These are phyloP conservation scores for Globisporangium spinosum DNA, from an alignment of 352 stramenopile species.

Conservation along the genomic window DNA sequence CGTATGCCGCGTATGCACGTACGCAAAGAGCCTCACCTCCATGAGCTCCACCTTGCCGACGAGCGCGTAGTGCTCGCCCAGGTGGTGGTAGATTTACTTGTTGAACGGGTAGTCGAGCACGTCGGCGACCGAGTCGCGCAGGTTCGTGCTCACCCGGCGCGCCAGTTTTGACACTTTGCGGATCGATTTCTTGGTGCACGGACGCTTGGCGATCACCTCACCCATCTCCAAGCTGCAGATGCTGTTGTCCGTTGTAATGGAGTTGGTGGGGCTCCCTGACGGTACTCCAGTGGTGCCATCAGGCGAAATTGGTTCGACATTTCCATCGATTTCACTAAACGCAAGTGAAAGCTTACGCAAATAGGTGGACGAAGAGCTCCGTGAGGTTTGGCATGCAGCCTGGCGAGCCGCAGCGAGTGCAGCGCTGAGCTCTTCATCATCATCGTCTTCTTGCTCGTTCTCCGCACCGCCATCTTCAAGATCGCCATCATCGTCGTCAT, in stretches of 20 bases:
- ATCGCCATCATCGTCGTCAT: conserved; percentile 20
- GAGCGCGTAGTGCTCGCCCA: conserved; percentile 55
- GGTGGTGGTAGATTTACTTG: conserved; percentile 53
- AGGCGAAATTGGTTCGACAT: neutral
- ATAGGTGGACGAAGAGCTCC: neutral
- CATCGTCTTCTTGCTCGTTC: conserved; percentile 30
- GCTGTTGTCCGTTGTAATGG: neutral
- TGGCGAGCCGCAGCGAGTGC: conserved; percentile 6
- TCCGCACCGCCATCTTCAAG: conserved; percentile 20
- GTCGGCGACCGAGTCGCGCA: conserved; percentile 56
- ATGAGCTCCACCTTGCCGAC: conserved; percentile 74
- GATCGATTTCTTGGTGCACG: conserved; percentile 63
- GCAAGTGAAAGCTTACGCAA: neutral
- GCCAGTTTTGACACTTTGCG: conserved; percentile 63
- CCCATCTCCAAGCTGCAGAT: conserved; percentile 18
- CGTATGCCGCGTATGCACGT: conserved; percentile 55
- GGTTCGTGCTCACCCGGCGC: conserved; percentile 59
- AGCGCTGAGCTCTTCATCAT: conserved; percentile 27
- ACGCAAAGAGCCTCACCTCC: conserved; percentile 79
- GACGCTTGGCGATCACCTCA: conserved; percentile 64
- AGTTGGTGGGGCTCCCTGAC: neutral
- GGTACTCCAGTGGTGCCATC: neutral
- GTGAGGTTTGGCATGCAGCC: neutral
- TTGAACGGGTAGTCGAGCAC: conserved; percentile 66
- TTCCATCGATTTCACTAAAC: neutral